Evolutionary conservation across 169 alveolate genomes (phyloP).

Genomic region (Cryptosporidium viatorum): DNA sequence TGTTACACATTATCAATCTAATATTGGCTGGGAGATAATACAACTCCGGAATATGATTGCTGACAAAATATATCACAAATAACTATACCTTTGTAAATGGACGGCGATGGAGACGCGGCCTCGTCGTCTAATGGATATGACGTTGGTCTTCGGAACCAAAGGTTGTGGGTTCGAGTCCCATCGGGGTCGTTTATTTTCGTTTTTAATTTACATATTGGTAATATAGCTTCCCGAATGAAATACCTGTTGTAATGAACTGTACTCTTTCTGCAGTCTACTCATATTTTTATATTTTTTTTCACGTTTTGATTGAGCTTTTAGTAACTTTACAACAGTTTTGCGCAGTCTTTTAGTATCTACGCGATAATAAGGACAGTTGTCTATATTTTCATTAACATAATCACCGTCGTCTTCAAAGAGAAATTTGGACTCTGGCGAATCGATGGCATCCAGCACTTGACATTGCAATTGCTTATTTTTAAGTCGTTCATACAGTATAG

Average conservation of each 20-base stretch:
- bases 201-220: neutral
- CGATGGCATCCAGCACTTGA: neutral
- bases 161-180: conserved; percentile 97
- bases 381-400: neutral
- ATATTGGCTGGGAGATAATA: neutral
- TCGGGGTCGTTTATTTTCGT: conserved; percentile 62
- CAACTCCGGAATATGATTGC: neutral
- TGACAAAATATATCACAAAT: neutral
- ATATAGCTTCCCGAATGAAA: neutral
- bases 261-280: neutral
- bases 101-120: conserved; percentile 81
- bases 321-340: neutral
- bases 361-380: neutral
- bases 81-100: conserved; percentile 8
- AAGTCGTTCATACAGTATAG: conserved; percentile 27
- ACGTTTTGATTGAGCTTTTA: neutral
- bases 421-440: neutral
- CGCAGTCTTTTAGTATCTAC: conserved; percentile 61
- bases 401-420: neutral
- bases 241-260: conserved; percentile 63
- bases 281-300: neutral
- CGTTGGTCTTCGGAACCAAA: conserved; percentile 98
- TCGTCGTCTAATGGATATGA: conserved; percentile 98
- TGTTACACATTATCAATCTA: neutral
- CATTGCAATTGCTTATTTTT: neutral